Conservation (phyloP, 768 basidiomycete species). For the Gloeostereum incarnatum region DNA sequence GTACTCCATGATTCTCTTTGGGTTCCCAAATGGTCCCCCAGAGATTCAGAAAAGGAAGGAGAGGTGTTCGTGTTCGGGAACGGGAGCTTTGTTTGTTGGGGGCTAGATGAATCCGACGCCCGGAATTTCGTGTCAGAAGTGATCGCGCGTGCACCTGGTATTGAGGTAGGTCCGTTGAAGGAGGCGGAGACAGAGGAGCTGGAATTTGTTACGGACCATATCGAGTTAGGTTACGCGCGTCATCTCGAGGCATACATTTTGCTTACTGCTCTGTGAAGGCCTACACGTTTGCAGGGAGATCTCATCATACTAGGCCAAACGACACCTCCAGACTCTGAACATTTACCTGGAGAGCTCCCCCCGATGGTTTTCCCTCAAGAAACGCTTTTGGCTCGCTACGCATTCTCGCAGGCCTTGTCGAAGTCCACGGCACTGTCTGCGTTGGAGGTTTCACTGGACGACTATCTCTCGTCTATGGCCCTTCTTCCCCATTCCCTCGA, state of each 20-base stretch:
- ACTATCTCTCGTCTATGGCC: slow-evolving; percentile 78
- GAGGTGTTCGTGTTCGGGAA: slow-evolving; percentile 87
- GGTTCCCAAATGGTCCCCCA: slow-evolving; percentile 59
- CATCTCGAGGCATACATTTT: slow-evolving; percentile 1
- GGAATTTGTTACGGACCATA: slow-evolving; percentile 88
- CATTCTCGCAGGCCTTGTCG: slow-evolving; percentile 86
- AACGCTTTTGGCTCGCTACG: slow-evolving; percentile 80
- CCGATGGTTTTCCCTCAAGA: slow-evolving; percentile 53
- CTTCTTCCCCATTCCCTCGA: slow-evolving; percentile 68
- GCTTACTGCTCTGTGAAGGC: slow-evolving; percentile 30
- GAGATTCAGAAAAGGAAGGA: slow-evolving; percentile 52
- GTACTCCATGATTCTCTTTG: slow-evolving; percentile 72
- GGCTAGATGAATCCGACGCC: slow-evolving; percentile 69
- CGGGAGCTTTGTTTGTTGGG: slow-evolving; percentile 90
- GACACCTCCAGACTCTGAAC: slow-evolving; percentile 45
- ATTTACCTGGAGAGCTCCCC: slow-evolving; percentile 31
- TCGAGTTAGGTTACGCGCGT: slow-evolving; percentile 48
- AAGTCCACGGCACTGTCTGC: slow-evolving; percentile 83
- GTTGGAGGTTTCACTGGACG: slow-evolving; percentile 77
- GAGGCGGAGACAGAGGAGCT: slow-evolving; percentile 83
- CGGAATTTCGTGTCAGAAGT: slow-evolving; percentile 56
- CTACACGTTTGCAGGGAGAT: slow-evolving; percentile 85
- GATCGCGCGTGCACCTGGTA: slow-evolving; percentile 37
- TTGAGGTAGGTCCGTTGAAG: slow-evolving; percentile 54
- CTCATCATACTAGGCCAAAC: slow-evolving; percentile 80